A percentile compares a stretch with the other conserved stretches of the same genome.
These are phyloP conservation scores for Tetrapisispora nanseiensis DNA, from an alignment of 805 yeast species.

Conservation along the genomic window DNA sequence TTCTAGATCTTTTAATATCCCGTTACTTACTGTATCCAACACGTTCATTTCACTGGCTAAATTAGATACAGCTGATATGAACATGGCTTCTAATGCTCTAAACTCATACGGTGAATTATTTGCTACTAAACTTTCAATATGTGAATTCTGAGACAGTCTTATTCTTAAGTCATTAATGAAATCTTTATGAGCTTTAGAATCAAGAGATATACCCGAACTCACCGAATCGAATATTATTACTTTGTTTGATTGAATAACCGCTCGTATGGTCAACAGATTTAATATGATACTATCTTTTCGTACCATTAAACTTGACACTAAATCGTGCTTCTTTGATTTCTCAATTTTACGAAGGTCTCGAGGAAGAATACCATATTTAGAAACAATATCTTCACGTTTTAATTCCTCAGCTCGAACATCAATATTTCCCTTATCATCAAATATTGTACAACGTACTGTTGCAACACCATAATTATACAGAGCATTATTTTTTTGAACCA, in stretches of 20 bases:
- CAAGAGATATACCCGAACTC: slow-evolving; percentile 20
- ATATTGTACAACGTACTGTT: slow-evolving; percentile 67
- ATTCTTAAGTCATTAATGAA: slow-evolving; percentile 18
- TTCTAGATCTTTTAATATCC: slow-evolving; percentile 70
- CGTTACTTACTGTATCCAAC: slow-evolving; percentile 64
- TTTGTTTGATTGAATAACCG: slow-evolving; percentile 61
- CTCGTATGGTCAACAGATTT: slow-evolving; percentile 70
- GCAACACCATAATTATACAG: slow-evolving; percentile 28
- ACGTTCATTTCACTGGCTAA: slow-evolving; percentile 81
- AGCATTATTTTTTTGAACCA: slow-evolving; percentile 30
- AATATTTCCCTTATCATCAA: slow-evolving; percentile 61
- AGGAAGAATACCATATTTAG: slow-evolving; percentile 71
- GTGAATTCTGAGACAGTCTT: slow-evolving; percentile 17
- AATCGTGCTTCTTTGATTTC: slow-evolving; percentile 44
- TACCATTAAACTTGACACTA: slow-evolving; percentile 75
- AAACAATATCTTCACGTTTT: slow-evolving; percentile 61
- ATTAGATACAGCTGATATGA: slow-evolving; percentile 69
- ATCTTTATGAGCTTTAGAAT: slow-evolving; percentile 20
- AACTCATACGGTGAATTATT: slow-evolving; percentile 71
- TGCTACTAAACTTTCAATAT: slow-evolving; percentile 10
- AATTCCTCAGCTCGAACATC: slow-evolving; percentile 61
- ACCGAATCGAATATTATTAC: slow-evolving; percentile 62
- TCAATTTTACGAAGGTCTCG: slow-evolving; percentile 88
- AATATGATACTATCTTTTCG: slow-evolving; percentile 65
- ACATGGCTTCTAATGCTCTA: slow-evolving; percentile 79